phyloP scores from a whole-genome alignment of 2,329 filamentous ascomycete genomes.

The Clarireedia sp. region DNA sequence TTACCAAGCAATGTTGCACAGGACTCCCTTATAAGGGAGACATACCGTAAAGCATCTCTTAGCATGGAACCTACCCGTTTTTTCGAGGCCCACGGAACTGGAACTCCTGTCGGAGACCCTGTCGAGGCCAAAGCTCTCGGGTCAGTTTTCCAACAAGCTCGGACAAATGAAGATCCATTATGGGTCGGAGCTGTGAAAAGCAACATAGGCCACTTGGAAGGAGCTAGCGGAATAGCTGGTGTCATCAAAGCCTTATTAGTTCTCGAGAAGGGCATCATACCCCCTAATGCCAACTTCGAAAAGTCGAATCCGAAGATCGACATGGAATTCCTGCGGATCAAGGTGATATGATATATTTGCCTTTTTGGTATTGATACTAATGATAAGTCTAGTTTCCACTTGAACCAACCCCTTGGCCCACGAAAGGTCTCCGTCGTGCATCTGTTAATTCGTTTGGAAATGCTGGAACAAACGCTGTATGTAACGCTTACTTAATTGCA shows the following conservation, averaged over 20 bases:
- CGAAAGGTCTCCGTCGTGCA: slow-evolving; percentile 9
- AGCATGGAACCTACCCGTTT: slow-evolving; percentile 1
- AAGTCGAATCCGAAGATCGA: neutral
- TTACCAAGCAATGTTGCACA: slow-evolving; percentile 42
- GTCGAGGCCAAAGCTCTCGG: neutral
- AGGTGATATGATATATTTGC: neutral
- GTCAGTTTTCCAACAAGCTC: slow-evolving; percentile 8
- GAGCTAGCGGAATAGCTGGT: neutral
- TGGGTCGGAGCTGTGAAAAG: slow-evolving; percentile 16
- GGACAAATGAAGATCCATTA: slow-evolving; percentile 1
- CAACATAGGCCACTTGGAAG: slow-evolving; percentile 20
- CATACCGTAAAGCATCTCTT: slow-evolving; percentile 9
- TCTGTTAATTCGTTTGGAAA: slow-evolving; percentile 32
- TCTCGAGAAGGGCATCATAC: neutral
- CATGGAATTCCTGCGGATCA: slow-evolving; percentile 24
- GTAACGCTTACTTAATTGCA: neutral
- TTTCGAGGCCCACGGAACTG: slow-evolving; percentile 15
- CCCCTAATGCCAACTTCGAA: neutral
- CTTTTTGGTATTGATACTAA: neutral
- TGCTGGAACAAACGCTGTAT: slow-evolving; percentile 34
- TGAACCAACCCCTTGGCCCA: neutral
- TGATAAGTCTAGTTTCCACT: neutral
- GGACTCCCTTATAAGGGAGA: slow-evolving; percentile 6
- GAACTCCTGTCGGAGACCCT: neutral
- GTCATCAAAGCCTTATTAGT: neutral